Percentiles rank a stretch among this genome's conserved stretches.
Conservation (phyloP, 2,329 filamentous ascomycete genomes). For the Escovopsis sp. region DNA sequence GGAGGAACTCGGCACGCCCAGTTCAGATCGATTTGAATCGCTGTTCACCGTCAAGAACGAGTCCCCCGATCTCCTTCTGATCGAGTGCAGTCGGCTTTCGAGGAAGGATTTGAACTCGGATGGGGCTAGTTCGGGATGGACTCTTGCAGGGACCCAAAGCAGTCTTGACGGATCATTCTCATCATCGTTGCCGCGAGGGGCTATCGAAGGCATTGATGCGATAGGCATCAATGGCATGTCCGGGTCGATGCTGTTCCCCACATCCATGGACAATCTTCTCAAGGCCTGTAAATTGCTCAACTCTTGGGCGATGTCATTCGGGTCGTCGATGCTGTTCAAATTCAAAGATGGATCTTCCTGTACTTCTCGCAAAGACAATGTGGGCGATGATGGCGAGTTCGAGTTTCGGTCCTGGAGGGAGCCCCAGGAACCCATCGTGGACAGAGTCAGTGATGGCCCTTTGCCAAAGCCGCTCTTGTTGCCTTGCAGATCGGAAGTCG, state of each 20-base stretch:
- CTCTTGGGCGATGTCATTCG: constrained; percentile 80
- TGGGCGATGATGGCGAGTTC: constrained; percentile 34
- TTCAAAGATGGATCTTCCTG: constrained; percentile 58
- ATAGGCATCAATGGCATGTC: constrained; percentile 57
- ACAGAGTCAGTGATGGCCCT: constrained; percentile 25
- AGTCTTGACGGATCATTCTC: constrained; percentile 78
- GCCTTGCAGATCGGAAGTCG: constrained; percentile 6
- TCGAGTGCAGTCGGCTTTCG: constrained; percentile 81
- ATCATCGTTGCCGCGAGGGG: constrained; percentile 58
- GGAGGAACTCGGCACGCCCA: constrained; percentile 30
- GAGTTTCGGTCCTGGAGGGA: constrained; percentile 26
- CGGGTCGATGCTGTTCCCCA: constrained; percentile 55
- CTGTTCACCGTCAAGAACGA: constrained; percentile 43
- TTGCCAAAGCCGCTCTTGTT: constrained; percentile 24
- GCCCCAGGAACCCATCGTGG: constrained; percentile 24
- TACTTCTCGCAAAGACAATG: constrained; percentile 36
- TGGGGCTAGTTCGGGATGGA: constrained; percentile 89
- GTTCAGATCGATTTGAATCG: constrained; percentile 35
- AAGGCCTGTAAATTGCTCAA: constrained; percentile 83
- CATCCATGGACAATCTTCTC: constrained; percentile 88
- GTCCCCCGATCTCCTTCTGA: constrained; percentile 68
- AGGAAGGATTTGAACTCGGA: constrained; percentile 95
- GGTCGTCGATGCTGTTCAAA: constrained; percentile 78
- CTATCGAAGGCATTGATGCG: constrained; percentile 56
- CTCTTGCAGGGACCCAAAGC: constrained; percentile 87